These are phyloP conservation scores for Coemansia erecta DNA, from an alignment of 192 early-diverging fungal genomes.

Conservation along the genomic window DNA sequence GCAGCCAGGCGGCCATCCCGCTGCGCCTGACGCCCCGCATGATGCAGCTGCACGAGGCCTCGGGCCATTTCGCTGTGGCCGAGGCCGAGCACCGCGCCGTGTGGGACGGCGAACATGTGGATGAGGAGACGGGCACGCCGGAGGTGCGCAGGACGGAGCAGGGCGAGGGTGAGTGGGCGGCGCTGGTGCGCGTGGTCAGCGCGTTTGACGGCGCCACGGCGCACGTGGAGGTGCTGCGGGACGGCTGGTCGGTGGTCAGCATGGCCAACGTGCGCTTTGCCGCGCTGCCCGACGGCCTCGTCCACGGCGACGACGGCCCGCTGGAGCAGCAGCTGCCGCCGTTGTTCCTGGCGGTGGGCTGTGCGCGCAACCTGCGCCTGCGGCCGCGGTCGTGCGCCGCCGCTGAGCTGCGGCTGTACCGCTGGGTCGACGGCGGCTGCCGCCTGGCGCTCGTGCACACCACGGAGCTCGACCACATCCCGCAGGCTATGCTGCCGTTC, in stretches of 20 bases:
- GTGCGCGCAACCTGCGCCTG: constrained; percentile 66
- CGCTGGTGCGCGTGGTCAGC: constrained; percentile 78
- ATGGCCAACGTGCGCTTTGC: constrained; percentile 66
- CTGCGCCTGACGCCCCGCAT: constrained; percentile 86
- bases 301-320: too few relatives aligned
- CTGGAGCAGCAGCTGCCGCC: too few relatives aligned
- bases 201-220: constrained; percentile 72
- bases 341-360: constrained; percentile 80
- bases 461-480: constrained; percentile 84
- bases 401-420: constrained; percentile 75
- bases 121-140: too few relatives aligned
- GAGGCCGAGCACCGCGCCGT: constrained; percentile 75
- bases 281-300: constrained; percentile 53
- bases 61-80: constrained; percentile 82
- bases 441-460: constrained; percentile 78
- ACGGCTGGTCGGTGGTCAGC: constrained; percentile 83
- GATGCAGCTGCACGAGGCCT: constrained; percentile 68
- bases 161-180: constrained; percentile 79
- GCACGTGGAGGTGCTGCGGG: constrained; percentile 71
- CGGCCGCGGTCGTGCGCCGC: constrained; percentile 66
- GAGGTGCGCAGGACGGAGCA: too few relatives aligned
- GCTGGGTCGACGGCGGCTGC: constrained; percentile 62
- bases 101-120: constrained; percentile 11
- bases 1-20: constrained; percentile 83
- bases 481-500: constrained; percentile 79